These are phyloP conservation scores for Stentor roeselii DNA, from an alignment of 73 alveolate genomes.

Conservation along the genomic window DNA sequence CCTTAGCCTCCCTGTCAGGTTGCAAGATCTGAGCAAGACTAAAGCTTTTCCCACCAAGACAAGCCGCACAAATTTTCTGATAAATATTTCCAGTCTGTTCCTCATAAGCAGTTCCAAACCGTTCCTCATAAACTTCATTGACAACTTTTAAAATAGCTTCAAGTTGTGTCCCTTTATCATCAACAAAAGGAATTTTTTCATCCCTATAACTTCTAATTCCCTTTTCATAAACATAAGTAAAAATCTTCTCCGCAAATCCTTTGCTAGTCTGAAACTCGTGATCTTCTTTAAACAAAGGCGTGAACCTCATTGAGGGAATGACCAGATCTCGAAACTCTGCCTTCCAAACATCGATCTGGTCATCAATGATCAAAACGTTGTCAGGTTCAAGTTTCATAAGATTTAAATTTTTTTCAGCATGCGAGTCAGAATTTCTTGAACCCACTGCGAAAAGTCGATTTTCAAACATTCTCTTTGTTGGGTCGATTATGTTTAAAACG, in stretches of 20 bases:
- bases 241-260: conserved; percentile 14
- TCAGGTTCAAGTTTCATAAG: neutral
- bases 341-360: conserved; percentile 19
- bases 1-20: conserved; percentile 1
- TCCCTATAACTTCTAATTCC: neutral
- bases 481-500: neutral
- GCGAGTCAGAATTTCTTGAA: neutral
- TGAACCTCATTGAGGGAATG: conserved; percentile 21
- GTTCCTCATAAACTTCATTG: neutral
- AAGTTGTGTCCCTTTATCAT: conserved; percentile 7
- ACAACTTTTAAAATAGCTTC: neutral
- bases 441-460: neutral
- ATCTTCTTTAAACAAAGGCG: neutral
- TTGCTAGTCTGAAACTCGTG: conserved; percentile 1
- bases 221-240: neutral
- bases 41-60: neutral
- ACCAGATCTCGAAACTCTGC: neutral
- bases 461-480: neutral
- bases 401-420: neutral
- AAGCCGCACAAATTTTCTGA: neutral
- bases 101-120: neutral
- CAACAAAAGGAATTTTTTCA: conserved; percentile 2
- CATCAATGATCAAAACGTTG: conserved; percentile 13
- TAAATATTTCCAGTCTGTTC: neutral
- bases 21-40: neutral